A percentile compares a stretch with the other conserved stretches of the same genome.
These are phyloP conservation scores for Lasiodiplodia hormozganensis DNA, from an alignment of 2,329 filamentous ascomycete species.

Conservation along the genomic window DNA sequence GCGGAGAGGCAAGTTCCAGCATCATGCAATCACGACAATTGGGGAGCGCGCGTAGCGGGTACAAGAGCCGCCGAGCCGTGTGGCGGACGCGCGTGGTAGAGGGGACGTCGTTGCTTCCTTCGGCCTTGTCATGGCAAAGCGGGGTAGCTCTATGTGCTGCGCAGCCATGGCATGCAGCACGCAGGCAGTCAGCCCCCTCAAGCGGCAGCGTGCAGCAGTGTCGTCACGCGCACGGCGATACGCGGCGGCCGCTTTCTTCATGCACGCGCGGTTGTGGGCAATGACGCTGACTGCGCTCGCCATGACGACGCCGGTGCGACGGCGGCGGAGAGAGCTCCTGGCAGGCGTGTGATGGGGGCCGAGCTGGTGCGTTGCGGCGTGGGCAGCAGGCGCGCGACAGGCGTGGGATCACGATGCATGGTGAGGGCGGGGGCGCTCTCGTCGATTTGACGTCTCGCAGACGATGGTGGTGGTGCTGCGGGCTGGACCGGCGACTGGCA, in stretches of 20 bases:
- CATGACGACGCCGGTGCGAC: constrained; percentile 16
- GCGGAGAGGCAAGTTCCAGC: constrained; percentile 22
- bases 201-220: constrained; percentile 22
- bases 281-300: constrained; percentile 21
- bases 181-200: constrained; percentile 27
- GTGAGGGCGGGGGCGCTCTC: not conserved
- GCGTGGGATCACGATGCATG: constrained; percentile 4
- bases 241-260: constrained; percentile 22
- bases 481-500: constrained; percentile 4
- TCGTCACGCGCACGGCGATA: constrained; percentile 14
- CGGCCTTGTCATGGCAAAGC: constrained; percentile 16
- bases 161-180: constrained; percentile 25
- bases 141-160: constrained; percentile 22
- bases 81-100: constrained; percentile 13
- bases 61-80: not conserved
- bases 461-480: constrained; percentile 7
- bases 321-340: constrained; percentile 9
- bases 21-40: constrained; percentile 14
- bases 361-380: not conserved
- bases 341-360: not conserved
- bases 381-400: not conserved
- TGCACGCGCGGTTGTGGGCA: not conserved
- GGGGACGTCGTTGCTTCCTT: constrained; percentile 1
- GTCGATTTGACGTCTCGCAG: not conserved
- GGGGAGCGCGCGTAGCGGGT: constrained; percentile 2